Base-by-base conservation (phyloP, 345 rosid species). In the Murraya koenigii region DNA sequence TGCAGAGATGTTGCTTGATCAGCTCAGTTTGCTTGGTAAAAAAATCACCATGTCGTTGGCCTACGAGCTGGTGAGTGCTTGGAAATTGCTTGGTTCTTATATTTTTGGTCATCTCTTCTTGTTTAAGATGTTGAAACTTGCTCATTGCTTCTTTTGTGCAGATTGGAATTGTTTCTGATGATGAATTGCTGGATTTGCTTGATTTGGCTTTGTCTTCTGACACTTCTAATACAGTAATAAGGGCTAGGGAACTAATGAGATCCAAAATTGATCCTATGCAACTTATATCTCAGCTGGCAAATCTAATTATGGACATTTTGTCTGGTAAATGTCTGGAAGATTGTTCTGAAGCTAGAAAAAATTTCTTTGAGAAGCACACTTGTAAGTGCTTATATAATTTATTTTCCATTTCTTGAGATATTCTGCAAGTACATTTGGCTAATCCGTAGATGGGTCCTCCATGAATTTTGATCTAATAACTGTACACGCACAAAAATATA, bases 1-100 rank as follows among this genome's bases (percentile, higher is more conserved):
- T 86, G 99, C 97, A 49, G 98, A 94, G 84, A 96, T 88, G 83
- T 91, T 96, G 97, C 95, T 92, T 49, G 98, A 94, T 81, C 99
- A 96, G 85, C 85, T 96, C 62, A 92, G 98, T 83, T 87, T 93
- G 77, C 93, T 95, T 49, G 97, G 99, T 62, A 92, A 85, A 90
- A 90, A 86, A 76, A 87, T 96, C 38, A 94, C 98, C 7, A 77
- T 88, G 76, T 80, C 96, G 79, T 77, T 91, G 87, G 94, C 88
- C 62, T 88, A 91, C 75, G 97, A 93, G 84, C 97, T 96, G 23
- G 99, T 96, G 69, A 91, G 97, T 90, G 62, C 81, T 67, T 22
- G 39, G 17, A 62, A 79, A 15, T 30, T 66, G 19, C 73, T 75
- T 59, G 38, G 56, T 78, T 17, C 62, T 15, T 49, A 22, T 70